Conservation (phyloP, 2,329 filamentous ascomycete species). For the Lanzia echinophila region DNA sequence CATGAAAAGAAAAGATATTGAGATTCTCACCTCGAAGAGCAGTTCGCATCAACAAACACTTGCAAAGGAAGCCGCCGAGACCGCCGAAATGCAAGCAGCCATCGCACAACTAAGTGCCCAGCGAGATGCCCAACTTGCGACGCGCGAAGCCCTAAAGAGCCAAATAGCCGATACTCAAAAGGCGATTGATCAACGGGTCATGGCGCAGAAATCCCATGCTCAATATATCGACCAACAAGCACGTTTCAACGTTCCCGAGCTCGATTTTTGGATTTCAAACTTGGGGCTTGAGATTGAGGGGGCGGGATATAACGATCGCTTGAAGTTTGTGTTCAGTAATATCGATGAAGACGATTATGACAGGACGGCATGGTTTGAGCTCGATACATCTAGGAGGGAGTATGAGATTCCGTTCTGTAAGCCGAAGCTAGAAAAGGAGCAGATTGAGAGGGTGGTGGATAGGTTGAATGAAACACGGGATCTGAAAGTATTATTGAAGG, state of each 20-base stretch:
- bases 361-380: constrained; percentile 86
- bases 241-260: constrained; percentile 83
- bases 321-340: constrained; percentile 87
- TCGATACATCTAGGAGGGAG: constrained; percentile 72
- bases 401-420: constrained; percentile 77
- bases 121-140: constrained; percentile 52
- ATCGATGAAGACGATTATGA: constrained; percentile 84
- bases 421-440: constrained; percentile 75
- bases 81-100: constrained; percentile 62
- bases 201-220: constrained; percentile 66
- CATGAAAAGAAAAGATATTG: constrained; percentile 81
- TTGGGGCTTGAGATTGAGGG: constrained; percentile 86
- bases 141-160: constrained; percentile 49
- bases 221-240: constrained; percentile 75
- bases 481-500: constrained; percentile 66
- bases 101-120: constrained; percentile 53
- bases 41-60: constrained; percentile 65
- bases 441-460: constrained; percentile 70
- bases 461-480: constrained; percentile 75
- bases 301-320: constrained; percentile 71
- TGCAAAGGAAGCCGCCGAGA: constrained; percentile 71
- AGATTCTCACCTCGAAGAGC: constrained; percentile 69
- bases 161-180: constrained; percentile 63
- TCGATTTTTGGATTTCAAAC: constrained; percentile 93
- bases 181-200: constrained; percentile 61